These are phyloP conservation scores for Dryas octopetala DNA, from an alignment of 306 rosid genomes.

Conservation along the genomic window DNA sequence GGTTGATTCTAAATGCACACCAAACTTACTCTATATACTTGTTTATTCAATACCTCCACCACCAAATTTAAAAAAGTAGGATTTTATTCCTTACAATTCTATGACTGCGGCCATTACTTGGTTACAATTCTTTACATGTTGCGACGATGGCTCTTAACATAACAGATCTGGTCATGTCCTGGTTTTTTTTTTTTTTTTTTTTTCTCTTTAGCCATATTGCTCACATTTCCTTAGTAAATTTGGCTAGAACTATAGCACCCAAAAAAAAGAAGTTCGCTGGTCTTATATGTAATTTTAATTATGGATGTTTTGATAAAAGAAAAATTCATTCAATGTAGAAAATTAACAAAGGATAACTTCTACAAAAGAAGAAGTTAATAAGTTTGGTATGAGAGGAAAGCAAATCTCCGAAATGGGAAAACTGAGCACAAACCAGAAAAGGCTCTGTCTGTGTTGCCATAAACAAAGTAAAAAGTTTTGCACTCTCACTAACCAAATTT, in stretches of 20 bases:
- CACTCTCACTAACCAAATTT: conserved; percentile 13
- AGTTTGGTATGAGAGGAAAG: conserved; percentile 4
- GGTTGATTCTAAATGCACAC: background rate
- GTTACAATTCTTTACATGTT: too few relatives aligned
- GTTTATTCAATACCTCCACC: too few relatives aligned
- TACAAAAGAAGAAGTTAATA: conserved; percentile 20
- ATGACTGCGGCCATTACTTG: too few relatives aligned
- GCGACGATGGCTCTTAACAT: too few relatives aligned
- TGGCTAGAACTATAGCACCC: background rate
- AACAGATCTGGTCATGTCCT: too few relatives aligned
- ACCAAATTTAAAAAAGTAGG: too few relatives aligned
- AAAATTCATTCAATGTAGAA: background rate
- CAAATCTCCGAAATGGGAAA: conserved; percentile 39
- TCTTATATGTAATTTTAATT: background rate
- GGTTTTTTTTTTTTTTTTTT: too few relatives aligned
- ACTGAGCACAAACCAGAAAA: conserved; percentile 50
- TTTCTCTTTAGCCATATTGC: too few relatives aligned
- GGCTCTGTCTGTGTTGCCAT: conserved; percentile 49
- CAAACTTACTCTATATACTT: background rate
- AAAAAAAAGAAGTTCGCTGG: background rate
- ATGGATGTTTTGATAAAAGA: background rate
- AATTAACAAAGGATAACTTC: background rate
- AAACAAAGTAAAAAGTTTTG: conserved; percentile 36
- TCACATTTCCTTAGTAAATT: background rate
- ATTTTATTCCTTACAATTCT: too few relatives aligned